Base-by-base conservation (phyloP, 108 stramenopile genomes). In the Conticribra guillardii region DNA sequence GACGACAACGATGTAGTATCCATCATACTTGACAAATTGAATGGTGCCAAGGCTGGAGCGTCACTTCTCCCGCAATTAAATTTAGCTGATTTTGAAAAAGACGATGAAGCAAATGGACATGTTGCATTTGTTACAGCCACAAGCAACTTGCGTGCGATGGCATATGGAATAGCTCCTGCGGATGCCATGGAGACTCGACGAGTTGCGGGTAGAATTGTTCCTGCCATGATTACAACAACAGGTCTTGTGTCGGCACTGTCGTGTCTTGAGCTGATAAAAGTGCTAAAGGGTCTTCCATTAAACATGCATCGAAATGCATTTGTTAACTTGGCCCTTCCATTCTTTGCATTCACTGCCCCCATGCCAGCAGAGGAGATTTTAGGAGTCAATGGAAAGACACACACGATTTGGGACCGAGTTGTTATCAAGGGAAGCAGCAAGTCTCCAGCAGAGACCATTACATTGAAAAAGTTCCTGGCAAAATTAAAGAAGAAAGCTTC, bases 191-290 rank as follows among this genome's bases (percentile, higher is more conserved):
- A 96, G 56, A 95, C 97, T 7, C 80, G 97, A 26, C 84, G 89
- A 68, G 91, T 99, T n/a, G 97, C 99, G 9, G 99, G 99, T 0
- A 88, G 89, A 52, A 99, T 99, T 60, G 95, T 98, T 26, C 99
- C 99, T 14, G 99, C 99, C 28, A 97, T 99, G 89, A 97, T 98
- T 18, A 97, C 97, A 17, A 99, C 97, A 23, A 99, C 99, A 9
- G 96, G 96, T 8, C 86, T 98, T 48, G 97, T 98, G 11, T 96
- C 97, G 2, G 96, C 96, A 19, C 76, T 97, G 31, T 96, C 97
- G 11, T 97, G 97, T 60, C 64, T 99, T 16, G 98, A 99, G 79
- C 78, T 98, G 16, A 55, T 95, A 34, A 98, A 98, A 80, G 64
- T 98, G 66, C 64, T 94, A 22, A 91, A 96, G 57, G 69, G 84